phyloP scores from a whole-genome alignment of 352 stramenopile species.

The Phytophthora crassamura region DNA sequence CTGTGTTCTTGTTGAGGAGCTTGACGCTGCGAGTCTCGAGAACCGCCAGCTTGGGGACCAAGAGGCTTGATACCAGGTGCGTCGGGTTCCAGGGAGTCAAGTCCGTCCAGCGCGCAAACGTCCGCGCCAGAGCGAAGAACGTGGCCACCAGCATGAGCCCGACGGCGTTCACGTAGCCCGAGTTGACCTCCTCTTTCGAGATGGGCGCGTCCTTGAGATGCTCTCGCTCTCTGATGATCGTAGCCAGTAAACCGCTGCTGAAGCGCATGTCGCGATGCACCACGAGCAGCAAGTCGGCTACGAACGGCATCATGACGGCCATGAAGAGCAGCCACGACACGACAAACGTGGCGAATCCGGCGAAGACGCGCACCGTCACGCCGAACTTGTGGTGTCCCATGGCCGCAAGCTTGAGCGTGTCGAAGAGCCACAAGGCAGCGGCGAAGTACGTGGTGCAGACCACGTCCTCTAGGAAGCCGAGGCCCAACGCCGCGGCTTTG shows the following conservation, averaged over 20 bases:
- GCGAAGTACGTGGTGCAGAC: constrained; percentile 41
- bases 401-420: constrained; percentile 19
- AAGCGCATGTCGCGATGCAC: constrained; percentile 33
- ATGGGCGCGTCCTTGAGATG: constrained; percentile 41
- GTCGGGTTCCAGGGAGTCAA: constrained; percentile 24
- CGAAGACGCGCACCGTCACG: not conserved
- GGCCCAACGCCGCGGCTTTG: constrained; percentile 22
- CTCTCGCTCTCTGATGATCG: constrained; percentile 34
- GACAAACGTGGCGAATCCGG: constrained; percentile 9
- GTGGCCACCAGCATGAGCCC: constrained; percentile 15
- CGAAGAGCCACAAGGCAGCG: constrained; percentile 23
- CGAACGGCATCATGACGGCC: constrained; percentile 27
- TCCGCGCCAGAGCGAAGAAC: constrained; percentile 23
- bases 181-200: constrained; percentile 18
- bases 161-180: constrained; percentile 20
- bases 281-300: constrained; percentile 32
- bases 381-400: not conserved
- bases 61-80: constrained; percentile 14
- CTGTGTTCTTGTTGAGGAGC: constrained; percentile 27
- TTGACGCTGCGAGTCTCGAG: constrained; percentile 21
- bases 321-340: constrained; percentile 27
- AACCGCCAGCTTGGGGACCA: constrained; percentile 22
- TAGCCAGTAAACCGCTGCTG: constrained; percentile 36
- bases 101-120: constrained; percentile 19
- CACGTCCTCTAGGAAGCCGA: constrained; percentile 34